Base-by-base conservation (phyloP, 441 rosid genomes). In the Erysimum cheiri region DNA sequence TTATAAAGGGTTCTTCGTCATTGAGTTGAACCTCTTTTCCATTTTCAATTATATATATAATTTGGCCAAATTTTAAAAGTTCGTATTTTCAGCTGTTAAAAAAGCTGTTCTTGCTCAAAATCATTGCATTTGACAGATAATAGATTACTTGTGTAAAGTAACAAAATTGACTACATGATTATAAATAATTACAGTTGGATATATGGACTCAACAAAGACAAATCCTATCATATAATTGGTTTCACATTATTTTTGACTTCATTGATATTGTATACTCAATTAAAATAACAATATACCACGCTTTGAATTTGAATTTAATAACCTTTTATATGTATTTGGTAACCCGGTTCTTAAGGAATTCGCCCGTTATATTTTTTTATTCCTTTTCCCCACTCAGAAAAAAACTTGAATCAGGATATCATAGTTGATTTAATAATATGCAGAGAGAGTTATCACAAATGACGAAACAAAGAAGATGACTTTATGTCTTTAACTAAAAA, bases 261-360 rank as follows among this genome's bases (percentile, higher is more conserved):
- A 11, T 41, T 41, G 47, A 46, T 47, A 43, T 11, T 8, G 39
- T 50, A 61, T 61, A 26, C 22, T 44, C 5, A 24, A 41, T 11
- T 52, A 70, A 52, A 40, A 19, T 31, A 52, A 52, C 3, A 32
- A 32, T 61, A 40, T 22, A 39, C 48, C 75, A 62, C 69, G 75
- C 62, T 71, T 64, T 43, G 10, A 22, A 41, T 53, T 14, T 43
- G 48, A 53, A 24, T 71, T 32, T 62, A 53, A n/a, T 50, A 24
- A 22, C 15, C 11, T 6, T 5, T 53, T 29, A 5, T 60, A 35
- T 60, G 11, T 40, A 39, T 49, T 40, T 49, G 50, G 60, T 60
- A 52, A 60, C 61, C 60, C 74, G 74, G 46, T 43, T 54, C n/a
- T 43, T 43, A 53, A 43, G 62, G 62, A 53, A 61, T 52, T 44